phyloP scores from a whole-genome alignment of 768 basidiomycete genomes.

The Naganishia vaughanmartiniae region DNA sequence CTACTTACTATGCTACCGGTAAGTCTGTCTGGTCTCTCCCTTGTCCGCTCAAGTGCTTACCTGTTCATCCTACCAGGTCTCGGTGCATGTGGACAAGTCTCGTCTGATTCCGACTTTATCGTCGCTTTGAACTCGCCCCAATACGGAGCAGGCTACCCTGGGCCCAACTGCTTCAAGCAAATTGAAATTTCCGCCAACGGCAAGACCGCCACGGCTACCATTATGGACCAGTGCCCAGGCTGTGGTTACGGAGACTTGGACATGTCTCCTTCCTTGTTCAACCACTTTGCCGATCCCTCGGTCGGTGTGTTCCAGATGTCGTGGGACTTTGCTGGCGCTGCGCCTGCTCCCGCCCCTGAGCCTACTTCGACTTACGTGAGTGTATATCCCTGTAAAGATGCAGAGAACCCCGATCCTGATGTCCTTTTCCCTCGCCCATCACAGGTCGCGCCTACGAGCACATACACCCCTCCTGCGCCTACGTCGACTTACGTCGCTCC shows the following conservation, averaged over 20 bases:
- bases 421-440: neutral
- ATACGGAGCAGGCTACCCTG: constrained; percentile 64
- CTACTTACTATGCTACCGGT: constrained; percentile 54
- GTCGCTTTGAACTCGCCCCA: constrained; percentile 54
- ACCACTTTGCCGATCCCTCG: constrained; percentile 57
- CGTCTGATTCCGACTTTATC: constrained; percentile 52
- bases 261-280: constrained; percentile 66
- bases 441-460: constrained; percentile 36
- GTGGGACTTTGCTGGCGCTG: constrained; percentile 61
- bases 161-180: constrained; percentile 62
- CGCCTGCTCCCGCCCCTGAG: constrained; percentile 39
- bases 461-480: constrained; percentile 36
- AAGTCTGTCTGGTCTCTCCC: neutral
- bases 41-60: neutral
- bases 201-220: constrained; percentile 60
- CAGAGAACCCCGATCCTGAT: neutral
- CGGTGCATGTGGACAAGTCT: constrained; percentile 55
- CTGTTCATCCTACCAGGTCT: constrained; percentile 47
- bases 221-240: constrained; percentile 70
- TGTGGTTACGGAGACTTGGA: constrained; percentile 69
- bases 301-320: constrained; percentile 62
- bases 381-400: neutral
- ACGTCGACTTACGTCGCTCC: constrained; percentile 27
- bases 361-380: constrained; percentile 32
- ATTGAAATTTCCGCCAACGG: constrained; percentile 66